Evolutionary conservation across 495 filamentous ascomycete genomes (phyloP).

Genomic region (Penicillium lividum): DNA sequence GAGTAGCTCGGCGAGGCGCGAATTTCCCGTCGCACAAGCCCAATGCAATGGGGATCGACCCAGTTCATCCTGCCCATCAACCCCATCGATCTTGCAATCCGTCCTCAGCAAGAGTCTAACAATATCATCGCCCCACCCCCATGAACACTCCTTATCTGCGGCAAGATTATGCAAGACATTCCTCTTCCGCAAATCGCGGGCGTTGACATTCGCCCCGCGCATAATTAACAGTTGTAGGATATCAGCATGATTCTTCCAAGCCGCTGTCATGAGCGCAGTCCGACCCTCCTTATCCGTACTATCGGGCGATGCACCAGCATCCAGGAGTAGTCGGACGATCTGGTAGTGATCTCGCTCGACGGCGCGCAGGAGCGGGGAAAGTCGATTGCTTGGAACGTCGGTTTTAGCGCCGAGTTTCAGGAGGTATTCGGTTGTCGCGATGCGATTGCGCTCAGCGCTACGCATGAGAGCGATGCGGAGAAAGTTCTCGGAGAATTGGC

Average conservation of each 20-base stretch:
- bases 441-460: slow-evolving; percentile 49
- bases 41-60: slow-evolving; percentile 62
- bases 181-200: slow-evolving; percentile 34
- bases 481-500: slow-evolving; percentile 51
- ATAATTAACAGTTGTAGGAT: slow-evolving; percentile 50
- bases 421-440: slow-evolving; percentile 46
- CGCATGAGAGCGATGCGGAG: slow-evolving; percentile 53
- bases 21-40: slow-evolving; percentile 64
- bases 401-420: slow-evolving; percentile 47
- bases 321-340: slow-evolving; percentile 47
- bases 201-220: slow-evolving; percentile 52
- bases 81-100: slow-evolving; percentile 44
- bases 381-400: slow-evolving; percentile 40
- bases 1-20: slow-evolving; percentile 54
- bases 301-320: slow-evolving; percentile 43
- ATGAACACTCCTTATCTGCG: slow-evolving; percentile 49
- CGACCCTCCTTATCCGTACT: slow-evolving; percentile 48
- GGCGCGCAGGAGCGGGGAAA: slow-evolving; percentile 50
- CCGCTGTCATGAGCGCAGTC: slow-evolving; percentile 61
- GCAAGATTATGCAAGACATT: slow-evolving; percentile 58
- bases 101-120: slow-evolving; percentile 45
- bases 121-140: slow-evolving; percentile 54
- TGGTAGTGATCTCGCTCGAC: slow-evolving; percentile 52
- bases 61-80: slow-evolving; percentile 49
- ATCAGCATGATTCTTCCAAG: slow-evolving; percentile 55